Percentiles rank a stretch among this genome's conserved stretches.
Conservation (phyloP, 805 yeast genomes). For the Saccharomycopsis microspora region DNA sequence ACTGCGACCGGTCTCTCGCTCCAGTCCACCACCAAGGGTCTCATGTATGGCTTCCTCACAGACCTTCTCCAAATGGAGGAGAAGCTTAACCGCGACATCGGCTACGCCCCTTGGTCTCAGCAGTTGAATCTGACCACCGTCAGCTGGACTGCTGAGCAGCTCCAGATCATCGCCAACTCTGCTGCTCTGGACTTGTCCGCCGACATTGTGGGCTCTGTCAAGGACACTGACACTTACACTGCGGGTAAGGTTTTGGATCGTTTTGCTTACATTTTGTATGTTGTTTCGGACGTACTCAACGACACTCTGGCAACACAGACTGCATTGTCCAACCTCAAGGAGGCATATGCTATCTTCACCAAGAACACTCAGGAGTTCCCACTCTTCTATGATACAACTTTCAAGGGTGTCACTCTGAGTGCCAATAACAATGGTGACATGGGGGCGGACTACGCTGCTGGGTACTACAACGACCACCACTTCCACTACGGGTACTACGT, state of each 20-base stretch:
- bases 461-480: slow-evolving; percentile 46
- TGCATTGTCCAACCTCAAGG: slow-evolving; percentile 25
- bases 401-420: slow-evolving; percentile 37
- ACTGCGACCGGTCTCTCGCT: slow-evolving; percentile 26
- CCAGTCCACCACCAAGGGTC: slow-evolving; percentile 41
- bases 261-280: slow-evolving; percentile 39
- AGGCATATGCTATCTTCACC: slow-evolving; percentile 29
- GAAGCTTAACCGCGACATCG: slow-evolving; percentile 30
- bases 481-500: slow-evolving; percentile 46
- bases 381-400: slow-evolving; percentile 38
- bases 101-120: slow-evolving; percentile 32
- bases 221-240: slow-evolving; percentile 35
- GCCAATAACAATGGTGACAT: slow-evolving; percentile 34
- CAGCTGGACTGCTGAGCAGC: slow-evolving; percentile 22
- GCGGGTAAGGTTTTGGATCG: slow-evolving; percentile 40
- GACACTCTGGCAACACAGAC: slow-evolving; percentile 26
- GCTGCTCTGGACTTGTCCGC: slow-evolving; percentile 26
- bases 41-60: slow-evolving; percentile 34
- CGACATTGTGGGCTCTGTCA: slow-evolving; percentile 35
- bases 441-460: slow-evolving; percentile 37
- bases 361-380: slow-evolving; percentile 30
- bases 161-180: slow-evolving; percentile 23
- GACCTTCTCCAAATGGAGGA: slow-evolving; percentile 30
- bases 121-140: slow-evolving; percentile 20
- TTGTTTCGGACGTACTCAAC: slow-evolving; percentile 31